These are phyloP conservation scores for Gorgonomyces haynaldii DNA, from an alignment of 192 early-diverging fungal species.

Conservation along the genomic window DNA sequence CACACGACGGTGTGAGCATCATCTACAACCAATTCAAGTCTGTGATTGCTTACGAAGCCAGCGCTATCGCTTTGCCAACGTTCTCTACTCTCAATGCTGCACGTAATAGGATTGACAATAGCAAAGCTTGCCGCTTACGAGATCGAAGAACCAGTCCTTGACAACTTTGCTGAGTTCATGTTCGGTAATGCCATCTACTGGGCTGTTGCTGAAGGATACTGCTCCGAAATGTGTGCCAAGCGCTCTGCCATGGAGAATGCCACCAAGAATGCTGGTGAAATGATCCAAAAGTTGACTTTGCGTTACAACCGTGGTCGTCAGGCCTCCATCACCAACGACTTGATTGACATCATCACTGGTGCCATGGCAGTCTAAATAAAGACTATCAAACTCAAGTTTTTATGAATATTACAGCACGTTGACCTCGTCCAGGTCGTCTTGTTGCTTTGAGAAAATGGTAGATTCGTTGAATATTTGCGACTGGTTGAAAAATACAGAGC, in stretches of 20 bases:
- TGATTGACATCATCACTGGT: conserved; percentile 96
- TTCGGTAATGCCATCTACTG: conserved; percentile 91
- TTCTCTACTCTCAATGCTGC: conserved; percentile 60
- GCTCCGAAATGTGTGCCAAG: conserved; percentile 90
- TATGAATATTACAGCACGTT: too few species aligned
- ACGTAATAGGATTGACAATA: conserved; percentile 28
- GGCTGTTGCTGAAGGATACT: conserved; percentile 93
- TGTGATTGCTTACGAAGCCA: conserved; percentile 87
- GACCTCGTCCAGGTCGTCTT: too few species aligned
- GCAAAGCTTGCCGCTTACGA: conserved; percentile 85
- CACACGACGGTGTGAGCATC: conserved; percentile 62
- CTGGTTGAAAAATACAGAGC: too few species aligned
- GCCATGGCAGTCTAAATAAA: conserved; percentile 75
- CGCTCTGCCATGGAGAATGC: conserved; percentile 99
- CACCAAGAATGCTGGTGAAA: conserved; percentile 97
- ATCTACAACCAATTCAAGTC: conserved; percentile 92
- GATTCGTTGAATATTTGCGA: too few species aligned
- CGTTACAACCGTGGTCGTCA: conserved; percentile 97
- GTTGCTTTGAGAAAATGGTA: too few species aligned
- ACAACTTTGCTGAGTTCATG: conserved; percentile 84
- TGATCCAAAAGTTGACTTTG: conserved; percentile 92
- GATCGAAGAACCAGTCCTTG: conserved; percentile 75
- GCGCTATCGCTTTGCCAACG: conserved; percentile 49
- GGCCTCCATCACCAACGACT: conserved; percentile 96
- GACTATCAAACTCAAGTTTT: too few species aligned